phyloP scores from a whole-genome alignment of 805 yeast genomes.

The Candida multigemmis region DNA sequence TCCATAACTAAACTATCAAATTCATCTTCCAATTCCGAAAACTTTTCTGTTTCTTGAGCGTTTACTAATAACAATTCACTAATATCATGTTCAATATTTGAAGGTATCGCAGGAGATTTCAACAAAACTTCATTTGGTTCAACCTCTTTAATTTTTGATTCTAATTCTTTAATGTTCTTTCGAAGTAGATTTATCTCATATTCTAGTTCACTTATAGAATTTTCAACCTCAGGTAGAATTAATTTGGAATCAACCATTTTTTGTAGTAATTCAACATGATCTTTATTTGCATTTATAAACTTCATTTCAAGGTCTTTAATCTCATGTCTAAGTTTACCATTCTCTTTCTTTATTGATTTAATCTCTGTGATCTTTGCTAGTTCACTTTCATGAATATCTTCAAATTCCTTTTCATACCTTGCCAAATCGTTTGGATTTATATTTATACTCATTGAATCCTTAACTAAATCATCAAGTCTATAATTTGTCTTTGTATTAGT shows the following conservation, averaged over 20 bases:
- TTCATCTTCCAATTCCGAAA: conserved; percentile 30
- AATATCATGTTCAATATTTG: conserved; percentile 26
- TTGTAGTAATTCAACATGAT: conserved; percentile 82
- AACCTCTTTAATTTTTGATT: conserved; percentile 19
- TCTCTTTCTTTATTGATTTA: conserved; percentile 48
- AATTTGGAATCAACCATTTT: conserved; percentile 77
- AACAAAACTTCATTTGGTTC: no score
- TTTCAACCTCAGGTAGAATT: conserved; percentile 61
- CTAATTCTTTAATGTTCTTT: conserved; percentile 30
- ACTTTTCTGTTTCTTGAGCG: conserved; percentile 29
- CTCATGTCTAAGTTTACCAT: conserved; percentile 66
- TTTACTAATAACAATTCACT: conserved; percentile 24
- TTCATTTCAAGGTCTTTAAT: conserved; percentile 65
- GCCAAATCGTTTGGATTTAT: conserved; percentile 65
- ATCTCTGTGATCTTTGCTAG: conserved; percentile 56
- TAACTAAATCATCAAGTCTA: conserved; percentile 52
- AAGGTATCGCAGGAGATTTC: conserved; percentile 13
- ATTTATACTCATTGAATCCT: conserved; percentile 67
- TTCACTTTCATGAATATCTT: conserved; percentile 62
- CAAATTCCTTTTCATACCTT: conserved; percentile 67
- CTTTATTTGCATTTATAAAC: conserved; percentile 61
- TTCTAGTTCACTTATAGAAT: conserved; percentile 59
- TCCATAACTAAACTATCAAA: conserved; percentile 10
- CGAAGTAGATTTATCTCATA: conserved; percentile 28
- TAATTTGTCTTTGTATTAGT: conserved; percentile 1